Base-by-base conservation (phyloP, 2,329 filamentous ascomycete genomes). In the Mycocentrospora acerina region DNA sequence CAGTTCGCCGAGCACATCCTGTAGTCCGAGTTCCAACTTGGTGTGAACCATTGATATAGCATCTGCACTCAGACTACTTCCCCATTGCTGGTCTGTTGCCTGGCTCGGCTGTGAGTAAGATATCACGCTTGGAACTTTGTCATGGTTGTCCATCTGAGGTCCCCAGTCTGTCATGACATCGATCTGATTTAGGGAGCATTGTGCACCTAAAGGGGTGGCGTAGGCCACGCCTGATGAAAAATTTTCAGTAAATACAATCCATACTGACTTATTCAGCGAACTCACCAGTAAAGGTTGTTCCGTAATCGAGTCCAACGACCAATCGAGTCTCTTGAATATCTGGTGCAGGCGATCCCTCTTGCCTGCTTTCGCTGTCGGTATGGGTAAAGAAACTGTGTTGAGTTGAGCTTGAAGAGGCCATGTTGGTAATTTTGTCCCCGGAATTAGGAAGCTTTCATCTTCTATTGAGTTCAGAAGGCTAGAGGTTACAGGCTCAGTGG, bases 41-140 rank as follows among this genome's bases (percentile, higher is more conserved):
- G 59, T 64, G 32, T 63, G 51, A 2, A 62, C 46, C 57, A 62
- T 62, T 3, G 58, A 40, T 2, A 60, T 44, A 1, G 55, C 46
- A 12, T 54, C 31, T 9, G 39, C 35, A 25, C 51, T 56, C 6
- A 61, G 19, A 37, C 44, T 46, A 16, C 36, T 32, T 2, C 56
- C 59, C 53, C 51, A 62, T 46, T 62, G 52, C 24, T 48, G 48
- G 14, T 54, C 48, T 11, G 16, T 32, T 6, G 9, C 19, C 10
- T 37, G 35, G 22, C 32, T 39, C 2, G 28, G 29, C 2, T 29
- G 24, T 2, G 60, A 54, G 36, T 63, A 63, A 3, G 60, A 60
- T n/a, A 54, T 55, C 4, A 60, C 54, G 31, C 54, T 59, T 2
- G 59, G 59, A 9, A 64, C 44, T 38, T 63, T 63, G 13, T 43